Evolutionary conservation across 495 filamentous ascomycete genomes (phyloP).

Genomic region (Podospora pseudopauciseta): DNA sequence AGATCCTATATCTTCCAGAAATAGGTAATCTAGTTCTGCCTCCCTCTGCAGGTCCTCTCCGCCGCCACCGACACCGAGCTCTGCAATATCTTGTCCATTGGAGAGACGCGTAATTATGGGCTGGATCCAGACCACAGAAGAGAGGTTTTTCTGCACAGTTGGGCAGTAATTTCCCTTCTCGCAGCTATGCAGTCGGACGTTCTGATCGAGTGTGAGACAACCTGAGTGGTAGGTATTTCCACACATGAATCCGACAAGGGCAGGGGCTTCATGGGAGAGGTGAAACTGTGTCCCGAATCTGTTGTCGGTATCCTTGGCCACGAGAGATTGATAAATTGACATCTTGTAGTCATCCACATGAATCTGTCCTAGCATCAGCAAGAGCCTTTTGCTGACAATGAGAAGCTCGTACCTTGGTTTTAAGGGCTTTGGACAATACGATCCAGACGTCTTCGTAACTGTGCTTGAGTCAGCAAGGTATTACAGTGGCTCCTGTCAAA

Average conservation of each 20-base stretch:
- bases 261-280: constrained; percentile 56
- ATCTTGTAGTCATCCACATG: constrained; percentile 82
- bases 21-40: constrained; percentile 59
- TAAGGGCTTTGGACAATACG: constrained; percentile 66
- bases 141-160: constrained; percentile 40
- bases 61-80: constrained; percentile 75
- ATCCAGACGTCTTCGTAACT: constrained; percentile 87
- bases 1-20: constrained; percentile 39
- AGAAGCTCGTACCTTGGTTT: constrained; percentile 55
- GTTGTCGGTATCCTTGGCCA: constrained; percentile 29
- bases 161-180: constrained; percentile 67
- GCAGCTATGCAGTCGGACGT: constrained; percentile 81
- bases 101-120: constrained; percentile 63
- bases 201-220: constrained; percentile 62
- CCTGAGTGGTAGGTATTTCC: constrained; percentile 68
- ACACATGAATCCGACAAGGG: constrained; percentile 69
- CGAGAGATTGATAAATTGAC: constrained; percentile 66
- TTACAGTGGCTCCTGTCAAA: background rate
- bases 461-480: background rate
- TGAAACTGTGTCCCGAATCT: constrained; percentile 36
- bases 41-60: constrained; percentile 67
- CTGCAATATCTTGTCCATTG: constrained; percentile 59
- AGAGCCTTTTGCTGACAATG: background rate
- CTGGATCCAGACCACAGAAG: constrained; percentile 67
- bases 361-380: constrained; percentile 47